Evolutionary conservation across 768 basidiomycete genomes (phyloP), one percentile per base, ranked within the genome.

Genomic region (Boletus subcaerulescens): DNA sequence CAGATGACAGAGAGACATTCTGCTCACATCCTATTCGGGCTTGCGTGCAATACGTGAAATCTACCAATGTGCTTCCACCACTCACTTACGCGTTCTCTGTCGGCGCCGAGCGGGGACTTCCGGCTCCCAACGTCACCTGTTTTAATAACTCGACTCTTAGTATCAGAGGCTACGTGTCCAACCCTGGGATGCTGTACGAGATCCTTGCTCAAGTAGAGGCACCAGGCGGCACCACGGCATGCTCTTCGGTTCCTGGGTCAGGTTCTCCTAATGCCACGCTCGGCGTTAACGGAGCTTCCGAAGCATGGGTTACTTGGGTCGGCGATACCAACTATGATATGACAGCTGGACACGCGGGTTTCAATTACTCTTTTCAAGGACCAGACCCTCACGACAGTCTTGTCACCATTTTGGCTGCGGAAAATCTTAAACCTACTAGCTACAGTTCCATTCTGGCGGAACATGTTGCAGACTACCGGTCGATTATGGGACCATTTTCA

Each of bases 251-350:
- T 12, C 39, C 61, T 24, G 64, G 64, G 11, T 62, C 67, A 35
- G 58, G 45, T 31, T 65, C 74, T 5, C 69, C 72, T 9, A 83
- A 82, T 50, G 77, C 78, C 22, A 79, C 79, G 2, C 52, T 89
- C 20, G 69, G 68, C 32, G 74, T 89, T 14, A 66, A 64, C 8
- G 67, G 73, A 18, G 73, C 79, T 26, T 71, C 72, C 2, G 82
- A 84, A 54, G 76, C 83, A 0, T 87, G 82, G 84, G 69, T 89
- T 59, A 80, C 81, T 8, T 89, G 87, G 86, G 80, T 83, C 17
- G 88, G 87, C n/a, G 86, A 77, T 29, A 90, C 89, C 15, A 78
- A 89, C 45, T 90, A 84, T 64, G 74, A 81, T 56, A 80, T 83
- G 68, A 67, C 80, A 57, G 82, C 86, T 1, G 88, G 88, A 31